These are phyloP conservation scores for Aspergillus arachidicola DNA, from an alignment of 2,329 filamentous ascomycete genomes.

Conservation along the genomic window DNA sequence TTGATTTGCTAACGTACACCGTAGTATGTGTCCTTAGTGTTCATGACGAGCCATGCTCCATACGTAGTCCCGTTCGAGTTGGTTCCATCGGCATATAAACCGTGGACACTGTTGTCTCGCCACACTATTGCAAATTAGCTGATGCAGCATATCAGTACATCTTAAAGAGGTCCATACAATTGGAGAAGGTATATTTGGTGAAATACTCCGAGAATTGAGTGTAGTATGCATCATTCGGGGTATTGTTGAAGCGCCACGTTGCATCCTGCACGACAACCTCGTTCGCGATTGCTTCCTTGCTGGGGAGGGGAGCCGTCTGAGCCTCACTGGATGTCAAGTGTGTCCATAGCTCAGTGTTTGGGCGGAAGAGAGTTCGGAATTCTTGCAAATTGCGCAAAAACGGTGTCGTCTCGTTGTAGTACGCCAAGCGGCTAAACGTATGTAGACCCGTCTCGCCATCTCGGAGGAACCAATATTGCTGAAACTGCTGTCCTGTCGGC, in stretches of 20 bases:
- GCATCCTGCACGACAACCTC: constrained; percentile 63
- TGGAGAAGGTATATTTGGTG: constrained; percentile 67
- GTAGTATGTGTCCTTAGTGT: constrained; percentile 51
- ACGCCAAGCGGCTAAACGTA: constrained; percentile 62
- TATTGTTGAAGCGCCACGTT: constrained; percentile 62
- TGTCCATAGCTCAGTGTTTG: constrained; percentile 63
- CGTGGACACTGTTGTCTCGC: constrained; percentile 62
- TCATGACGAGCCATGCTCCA: constrained; percentile 67
- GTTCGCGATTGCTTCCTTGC: constrained; percentile 36
- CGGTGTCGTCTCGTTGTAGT: constrained; percentile 60
- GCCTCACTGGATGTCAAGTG: constrained; percentile 61
- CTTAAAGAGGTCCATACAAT: constrained; percentile 33
- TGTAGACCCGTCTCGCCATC: constrained; percentile 66
- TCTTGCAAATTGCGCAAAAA: constrained; percentile 63
- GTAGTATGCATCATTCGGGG: constrained; percentile 58
- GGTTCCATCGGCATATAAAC: constrained; percentile 56
- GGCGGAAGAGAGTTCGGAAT: constrained; percentile 63
- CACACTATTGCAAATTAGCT: constrained; percentile 36
- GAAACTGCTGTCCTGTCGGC: constrained; percentile 59
- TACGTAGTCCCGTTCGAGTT: constrained; percentile 55
- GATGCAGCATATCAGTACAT: not conserved
- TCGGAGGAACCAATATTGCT: constrained; percentile 67
- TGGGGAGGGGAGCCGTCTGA: constrained; percentile 58
- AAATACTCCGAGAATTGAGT: constrained; percentile 62
- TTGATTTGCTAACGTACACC: constrained; percentile 18